Evolutionary conservation across 2,329 filamentous ascomycete genomes (phyloP), one percentile per base, ranked within the genome.

Genomic region (Onygenales sp.): DNA sequence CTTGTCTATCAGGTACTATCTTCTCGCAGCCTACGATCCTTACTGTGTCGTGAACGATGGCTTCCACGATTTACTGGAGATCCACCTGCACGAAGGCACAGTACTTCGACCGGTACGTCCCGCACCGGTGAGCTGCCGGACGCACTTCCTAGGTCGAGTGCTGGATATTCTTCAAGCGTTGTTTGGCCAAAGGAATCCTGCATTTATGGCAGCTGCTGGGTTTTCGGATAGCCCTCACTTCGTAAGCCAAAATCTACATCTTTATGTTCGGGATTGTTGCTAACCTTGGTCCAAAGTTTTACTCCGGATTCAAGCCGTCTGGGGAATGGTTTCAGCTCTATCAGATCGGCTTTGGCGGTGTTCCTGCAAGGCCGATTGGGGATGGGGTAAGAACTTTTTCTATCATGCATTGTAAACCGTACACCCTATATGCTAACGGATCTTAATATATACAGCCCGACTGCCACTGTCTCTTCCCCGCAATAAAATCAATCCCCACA

Each of bases 151-250:
- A 1, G 75, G 75, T 1, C 66, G 75, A 0, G 68, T 75, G 0
- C 69, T 78, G 66, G 75, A 78, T 54, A 69, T 77, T n/a, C 67
- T 78, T 45, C 74, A 78, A 56, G 75, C 75, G 0, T 66, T 78
- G 1, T 74, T 78, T 57, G 75, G 75, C 4, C 73, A 77, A 58
- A 70, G 72, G 48, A 71, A 76, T 54, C 63, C 69, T 5, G 67
- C 68, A 0, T 76, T 76, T 59, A 70, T 72, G 10, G 74, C 74
- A 5, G 75, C 75, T 4, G 75, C 75, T 2, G 75, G 75, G 0
- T 78, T 78, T 60, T 75, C 72, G 11, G 75, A 78, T 59, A 76
- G 72, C 0, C 75, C 75, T 0, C 72, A 78, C 59, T 72, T 78
- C 54, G 43, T 46, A 46, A 46, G 36, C 36, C 17, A 50, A 21